Base-by-base conservation (phyloP, 2,329 filamentous ascomycete species). In the Pyrenochaeta sp. region DNA sequence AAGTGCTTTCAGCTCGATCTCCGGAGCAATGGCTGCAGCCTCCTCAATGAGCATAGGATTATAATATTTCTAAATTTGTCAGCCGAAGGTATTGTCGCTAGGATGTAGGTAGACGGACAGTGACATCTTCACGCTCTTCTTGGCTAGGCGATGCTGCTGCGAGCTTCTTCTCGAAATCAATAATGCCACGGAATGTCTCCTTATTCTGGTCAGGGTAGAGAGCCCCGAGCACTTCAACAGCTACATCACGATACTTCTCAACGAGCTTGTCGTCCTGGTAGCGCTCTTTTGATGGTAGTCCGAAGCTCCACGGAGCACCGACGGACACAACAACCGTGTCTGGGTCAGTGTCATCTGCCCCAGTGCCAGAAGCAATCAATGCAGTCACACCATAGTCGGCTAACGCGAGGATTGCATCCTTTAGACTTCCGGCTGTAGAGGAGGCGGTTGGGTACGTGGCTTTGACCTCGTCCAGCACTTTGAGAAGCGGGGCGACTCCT, bases 21-120 rank as follows among this genome's bases (percentile, higher is more conserved):
- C 75, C 2, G 85, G 84, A 1, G 81, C 68, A 15, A 87, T 70
- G 3, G 73, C 72, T 22, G 78, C 73, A 5, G 79, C 80, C 40
- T 87, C 80, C 8, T 78, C 69, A 13, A 87, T 66, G 7, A 77
- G 77, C 64, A 80, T 79, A 1, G 84, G 84, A 57, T 87, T 88
- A 68, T 88, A 88, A 53, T 81, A 83, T 72, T 86, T 81, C 51
- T 47, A 24, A 17, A 3, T 13, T 6, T 14, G 24, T 44, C 11
- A 50, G 42, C 14, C 7, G 8, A 13, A 13, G 13, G 7, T 7
- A 27, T 7, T 15, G 19, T 10, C 9, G 6, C 26, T n/a, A 5
- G 9, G 17, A 11, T 21, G 21, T 6, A 2, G 6, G 7, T 7
- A 15, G 11, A 40, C 52, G 41, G 23, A 55, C 52, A 3, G 82